Percentiles rank a stretch among this genome's conserved stretches.
These are phyloP conservation scores for Lunasporangiospora selenospora DNA, from an alignment of 192 early-diverging fungal genomes.

Conservation along the genomic window DNA sequence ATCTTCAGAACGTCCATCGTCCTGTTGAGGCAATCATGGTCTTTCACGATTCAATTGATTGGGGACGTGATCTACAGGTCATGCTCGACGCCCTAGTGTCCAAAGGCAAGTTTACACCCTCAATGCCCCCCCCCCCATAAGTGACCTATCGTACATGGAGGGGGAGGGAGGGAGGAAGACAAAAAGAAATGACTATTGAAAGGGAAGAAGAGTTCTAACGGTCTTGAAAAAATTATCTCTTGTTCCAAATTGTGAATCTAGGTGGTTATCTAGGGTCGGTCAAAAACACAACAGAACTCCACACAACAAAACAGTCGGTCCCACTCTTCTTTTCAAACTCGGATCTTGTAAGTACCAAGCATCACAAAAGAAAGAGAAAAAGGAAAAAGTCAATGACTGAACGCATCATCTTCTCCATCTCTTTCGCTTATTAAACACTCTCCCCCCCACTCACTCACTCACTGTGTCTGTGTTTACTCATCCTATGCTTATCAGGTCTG, in stretches of 20 bases:
- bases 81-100: slow-evolving; percentile 72
- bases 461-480: too few relatives aligned
- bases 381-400: neutral
- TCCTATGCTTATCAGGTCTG: slow-evolving; percentile 72
- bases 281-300: slow-evolving; percentile 6
- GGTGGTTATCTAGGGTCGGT: slow-evolving; percentile 60
- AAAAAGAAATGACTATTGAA: too few relatives aligned
- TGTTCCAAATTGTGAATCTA: slow-evolving; percentile 64
- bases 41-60: slow-evolving; percentile 85
- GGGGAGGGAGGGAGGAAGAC: too few relatives aligned
- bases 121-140: too few relatives aligned
- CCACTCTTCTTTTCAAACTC: slow-evolving; percentile 78
- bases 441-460: slow-evolving; percentile 39
- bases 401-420: slow-evolving; percentile 11
- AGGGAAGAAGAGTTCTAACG: too few relatives aligned
- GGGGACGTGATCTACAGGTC: slow-evolving; percentile 83
- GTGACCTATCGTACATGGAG: too few relatives aligned
- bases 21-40: slow-evolving; percentile 71
- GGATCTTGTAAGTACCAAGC: slow-evolving; percentile 46
- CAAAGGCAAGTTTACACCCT: too few relatives aligned
- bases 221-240: too few relatives aligned
- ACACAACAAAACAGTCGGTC: slow-evolving; percentile 47
- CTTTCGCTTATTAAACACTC: too few relatives aligned
- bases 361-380: neutral
- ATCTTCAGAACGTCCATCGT: slow-evolving; percentile 41